Evolutionary conservation across 129 eudicot genomes (phyloP), one percentile per base, ranked within the genome.

Genomic region (Scalesia atractyloides): DNA sequence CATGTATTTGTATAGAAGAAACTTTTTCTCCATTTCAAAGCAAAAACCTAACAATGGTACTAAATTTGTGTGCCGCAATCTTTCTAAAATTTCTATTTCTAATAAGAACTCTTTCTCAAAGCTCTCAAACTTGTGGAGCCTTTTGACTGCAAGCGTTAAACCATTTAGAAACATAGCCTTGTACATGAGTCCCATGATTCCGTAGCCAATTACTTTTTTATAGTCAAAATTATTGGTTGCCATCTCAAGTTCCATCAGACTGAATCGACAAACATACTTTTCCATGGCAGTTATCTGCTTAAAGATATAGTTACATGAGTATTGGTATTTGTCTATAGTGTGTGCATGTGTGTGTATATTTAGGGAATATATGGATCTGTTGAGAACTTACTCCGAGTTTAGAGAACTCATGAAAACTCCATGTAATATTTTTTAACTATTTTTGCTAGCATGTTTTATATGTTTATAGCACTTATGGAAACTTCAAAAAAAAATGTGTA

Each of bases 11-110:
- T 80, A 86, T 7, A 86, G 79, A 33, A 83, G 72, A 61, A 83
- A 72, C 18, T 73, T 80, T 33, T 80, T 83, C 19, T 80, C 69
- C 69, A 69, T 70, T 52, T 74, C 78, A 11, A 72, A 41, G 71
- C 87, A 82, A 69, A 79, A 85, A 44, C 90, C 87, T 15, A 85
- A 22, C 0, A 82, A 76, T 17, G 87, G 90, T 20, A 85, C 90
- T 39, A 85, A 70, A 6, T 79, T 76, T 0, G 57, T 11, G 54
- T 85, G 82, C 14, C 73, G 76, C 20, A 82, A 54, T 46, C 72
- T 72, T 13, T 87, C 90, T 62, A 85, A 24, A 14, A 76, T 64
- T 8, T 51, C 70, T 53, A 85, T 82, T 62, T 85, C 86, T 1
- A 84, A 53, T 33, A 53, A 59, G 47, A 85, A 82, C 69, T 79